Conservation (phyloP, 2,329 filamentous ascomycete species). For the Fusarium clavum region DNA sequence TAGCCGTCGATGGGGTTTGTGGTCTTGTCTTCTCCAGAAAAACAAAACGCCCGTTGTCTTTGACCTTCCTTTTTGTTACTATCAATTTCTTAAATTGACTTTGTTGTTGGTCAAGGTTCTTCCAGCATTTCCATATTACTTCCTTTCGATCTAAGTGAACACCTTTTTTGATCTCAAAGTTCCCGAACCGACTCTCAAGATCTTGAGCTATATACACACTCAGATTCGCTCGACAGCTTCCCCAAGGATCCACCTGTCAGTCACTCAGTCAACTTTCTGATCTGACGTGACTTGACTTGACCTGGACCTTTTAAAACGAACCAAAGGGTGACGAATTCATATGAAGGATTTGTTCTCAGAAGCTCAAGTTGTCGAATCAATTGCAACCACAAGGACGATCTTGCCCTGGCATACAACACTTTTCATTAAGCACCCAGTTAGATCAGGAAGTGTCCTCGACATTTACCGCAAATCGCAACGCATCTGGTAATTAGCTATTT, state of each 20-base stretch:
- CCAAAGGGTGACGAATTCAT: constrained; percentile 11
- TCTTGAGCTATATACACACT: constrained; percentile 7
- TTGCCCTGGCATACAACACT: constrained; percentile 10
- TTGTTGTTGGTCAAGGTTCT: constrained; percentile 7
- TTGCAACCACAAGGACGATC: constrained; percentile 24
- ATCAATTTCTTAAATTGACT: constrained; percentile 10
- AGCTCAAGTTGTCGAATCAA: constrained; percentile 9
- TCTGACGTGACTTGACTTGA: constrained; percentile 33
- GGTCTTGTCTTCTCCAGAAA: constrained; percentile 37
- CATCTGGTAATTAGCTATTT: constrained; percentile 35
- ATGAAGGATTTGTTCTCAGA: neutral
- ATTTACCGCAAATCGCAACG: constrained; percentile 22
- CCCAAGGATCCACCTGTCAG: constrained; percentile 26
- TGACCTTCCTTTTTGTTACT: constrained; percentile 33
- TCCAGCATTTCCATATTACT: constrained; percentile 7
- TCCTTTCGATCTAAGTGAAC: constrained; percentile 3
- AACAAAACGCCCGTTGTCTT: constrained; percentile 33
- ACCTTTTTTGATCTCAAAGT: neutral
- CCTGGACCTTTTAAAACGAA: constrained; percentile 28
- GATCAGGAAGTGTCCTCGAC: constrained; percentile 16
- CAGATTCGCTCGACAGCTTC: constrained; percentile 12
- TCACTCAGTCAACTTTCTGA: constrained; percentile 34
- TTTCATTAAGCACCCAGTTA: constrained; percentile 12
- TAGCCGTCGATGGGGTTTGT: constrained; percentile 19
- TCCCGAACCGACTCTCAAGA: neutral